A percentile compares a stretch with the other conserved stretches of the same genome.
Evolutionary conservation across 2,329 filamentous ascomycete species (phyloP).

Genomic region (Metarhizium guizhouense): DNA sequence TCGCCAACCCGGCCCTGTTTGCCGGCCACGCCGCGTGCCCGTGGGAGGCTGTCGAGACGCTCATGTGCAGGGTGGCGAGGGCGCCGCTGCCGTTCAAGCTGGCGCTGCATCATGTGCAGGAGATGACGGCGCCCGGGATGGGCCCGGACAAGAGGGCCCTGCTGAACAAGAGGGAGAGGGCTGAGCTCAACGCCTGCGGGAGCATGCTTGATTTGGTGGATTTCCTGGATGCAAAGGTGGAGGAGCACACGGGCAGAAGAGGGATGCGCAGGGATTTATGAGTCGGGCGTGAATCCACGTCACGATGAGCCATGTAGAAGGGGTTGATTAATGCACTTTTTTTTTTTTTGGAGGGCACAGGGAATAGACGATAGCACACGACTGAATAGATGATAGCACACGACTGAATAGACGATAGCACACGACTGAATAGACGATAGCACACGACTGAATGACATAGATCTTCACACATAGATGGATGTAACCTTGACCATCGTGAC

Average conservation of each 20-base stretch:
- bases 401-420: slow-evolving; percentile 3
- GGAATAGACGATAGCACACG: too few relatives aligned
- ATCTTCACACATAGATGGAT: background rate
- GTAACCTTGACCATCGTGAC: background rate
- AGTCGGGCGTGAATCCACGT: slow-evolving; percentile 3
- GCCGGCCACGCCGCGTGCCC: slow-evolving; percentile 47
- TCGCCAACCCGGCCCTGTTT: slow-evolving; percentile 60
- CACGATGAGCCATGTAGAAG: background rate
- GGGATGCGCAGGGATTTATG: slow-evolving; percentile 25
- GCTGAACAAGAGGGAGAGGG: slow-evolving; percentile 47
- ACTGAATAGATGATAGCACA: too few relatives aligned
- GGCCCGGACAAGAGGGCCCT: slow-evolving; percentile 41
- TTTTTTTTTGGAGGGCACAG: background rate
- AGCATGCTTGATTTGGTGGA: slow-evolving; percentile 52
- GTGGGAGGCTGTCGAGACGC: slow-evolving; percentile 53
- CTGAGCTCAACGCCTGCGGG: slow-evolving; percentile 35
- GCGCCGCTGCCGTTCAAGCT: slow-evolving; percentile 55
- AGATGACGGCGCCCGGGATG: slow-evolving; percentile 56
- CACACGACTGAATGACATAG: background rate
- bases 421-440: slow-evolving; percentile 3
- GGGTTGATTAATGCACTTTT: too few relatives aligned
- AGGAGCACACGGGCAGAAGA: slow-evolving; percentile 22
- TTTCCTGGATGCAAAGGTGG: slow-evolving; percentile 45
- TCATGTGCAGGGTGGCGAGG: slow-evolving; percentile 48
- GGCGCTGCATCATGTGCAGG: slow-evolving; percentile 54